Conservation (phyloP, 2,329 filamentous ascomycete species). For the Beauveria scarabaeidicola region DNA sequence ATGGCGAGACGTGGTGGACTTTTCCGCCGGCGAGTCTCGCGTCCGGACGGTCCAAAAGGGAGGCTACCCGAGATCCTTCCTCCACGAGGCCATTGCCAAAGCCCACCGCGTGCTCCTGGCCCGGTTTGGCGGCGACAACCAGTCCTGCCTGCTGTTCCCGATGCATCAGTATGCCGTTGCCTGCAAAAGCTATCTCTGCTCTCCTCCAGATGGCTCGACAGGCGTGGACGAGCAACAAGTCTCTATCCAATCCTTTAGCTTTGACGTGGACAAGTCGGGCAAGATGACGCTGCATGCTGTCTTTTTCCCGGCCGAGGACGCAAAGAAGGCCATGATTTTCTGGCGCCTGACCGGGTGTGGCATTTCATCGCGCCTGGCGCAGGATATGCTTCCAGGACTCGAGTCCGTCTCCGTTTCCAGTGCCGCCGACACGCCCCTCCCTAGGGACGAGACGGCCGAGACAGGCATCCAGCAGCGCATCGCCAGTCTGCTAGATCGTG, state of each 20-base stretch:
- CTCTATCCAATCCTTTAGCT: not conserved
- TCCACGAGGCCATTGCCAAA: not conserved
- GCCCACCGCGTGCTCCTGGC: not conserved
- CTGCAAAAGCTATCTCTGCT: not conserved
- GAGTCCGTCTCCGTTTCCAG: not conserved
- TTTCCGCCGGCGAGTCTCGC: not conserved
- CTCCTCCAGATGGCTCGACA: not conserved
- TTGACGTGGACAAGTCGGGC: not conserved
- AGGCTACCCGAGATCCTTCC: not conserved
- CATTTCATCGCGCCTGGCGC: not conserved
- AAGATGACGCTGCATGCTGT: not conserved
- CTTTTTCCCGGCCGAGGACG: not conserved
- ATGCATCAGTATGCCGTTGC: not conserved
- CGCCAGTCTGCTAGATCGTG: not conserved
- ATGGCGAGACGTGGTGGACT: not conserved
- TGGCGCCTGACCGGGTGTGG: not conserved
- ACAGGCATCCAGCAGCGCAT: not conserved
- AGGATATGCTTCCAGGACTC: not conserved
- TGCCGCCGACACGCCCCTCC: not conserved
- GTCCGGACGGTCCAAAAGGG: not conserved
- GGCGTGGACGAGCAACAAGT: not conserved
- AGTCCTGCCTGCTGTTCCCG: not conserved
- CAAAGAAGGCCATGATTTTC: not conserved
- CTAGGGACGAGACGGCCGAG: not conserved
- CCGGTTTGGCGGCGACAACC: not conserved